These are phyloP conservation scores for Lichtheimia ornata DNA, from an alignment of 371 early-diverging fungal species.

Conservation along the genomic window DNA sequence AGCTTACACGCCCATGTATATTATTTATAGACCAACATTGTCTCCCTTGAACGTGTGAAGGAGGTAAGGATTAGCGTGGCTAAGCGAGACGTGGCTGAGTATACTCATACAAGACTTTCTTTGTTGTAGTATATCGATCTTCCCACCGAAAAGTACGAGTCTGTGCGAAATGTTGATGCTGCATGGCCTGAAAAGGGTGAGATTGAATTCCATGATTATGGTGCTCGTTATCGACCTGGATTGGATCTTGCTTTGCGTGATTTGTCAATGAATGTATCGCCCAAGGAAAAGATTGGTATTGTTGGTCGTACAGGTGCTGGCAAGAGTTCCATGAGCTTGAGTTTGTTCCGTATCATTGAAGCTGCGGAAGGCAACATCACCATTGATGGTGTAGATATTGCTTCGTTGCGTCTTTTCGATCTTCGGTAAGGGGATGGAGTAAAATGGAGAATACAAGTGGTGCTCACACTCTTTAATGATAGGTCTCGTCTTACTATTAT, in stretches of 20 bases:
- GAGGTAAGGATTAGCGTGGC: slow-evolving; percentile 45
- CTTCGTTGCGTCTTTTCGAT: slow-evolving; percentile 74
- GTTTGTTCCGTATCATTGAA: slow-evolving; percentile 92
- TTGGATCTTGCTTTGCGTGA: slow-evolving; percentile 67
- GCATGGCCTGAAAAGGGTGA: slow-evolving; percentile 65
- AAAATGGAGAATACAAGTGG: no score
- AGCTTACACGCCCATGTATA: background rate
- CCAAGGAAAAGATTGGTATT: slow-evolving; percentile 86
- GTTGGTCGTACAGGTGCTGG: slow-evolving; percentile 95
- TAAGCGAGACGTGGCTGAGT: background rate
- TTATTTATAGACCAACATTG: slow-evolving; percentile 65
- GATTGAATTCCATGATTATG: slow-evolving; percentile 68
- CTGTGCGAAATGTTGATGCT: slow-evolving; percentile 23
- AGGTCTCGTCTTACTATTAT: slow-evolving; percentile 82
- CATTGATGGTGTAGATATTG: slow-evolving; percentile 87
- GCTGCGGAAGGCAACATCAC: slow-evolving; percentile 61
- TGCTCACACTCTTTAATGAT: slow-evolving; percentile 1
- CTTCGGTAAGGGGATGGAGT: slow-evolving; percentile 45
- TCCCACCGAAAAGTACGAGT: slow-evolving; percentile 75
- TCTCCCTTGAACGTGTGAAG: slow-evolving; percentile 83
- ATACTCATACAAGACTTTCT: background rate
- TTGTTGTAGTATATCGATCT: slow-evolving; percentile 71
- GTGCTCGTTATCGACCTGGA: slow-evolving; percentile 71
- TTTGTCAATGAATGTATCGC: slow-evolving; percentile 64
- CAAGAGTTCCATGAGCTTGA: slow-evolving; percentile 84